Conservation (phyloP, 2,329 filamentous ascomycete species). For the Juglanconis oblonga region DNA sequence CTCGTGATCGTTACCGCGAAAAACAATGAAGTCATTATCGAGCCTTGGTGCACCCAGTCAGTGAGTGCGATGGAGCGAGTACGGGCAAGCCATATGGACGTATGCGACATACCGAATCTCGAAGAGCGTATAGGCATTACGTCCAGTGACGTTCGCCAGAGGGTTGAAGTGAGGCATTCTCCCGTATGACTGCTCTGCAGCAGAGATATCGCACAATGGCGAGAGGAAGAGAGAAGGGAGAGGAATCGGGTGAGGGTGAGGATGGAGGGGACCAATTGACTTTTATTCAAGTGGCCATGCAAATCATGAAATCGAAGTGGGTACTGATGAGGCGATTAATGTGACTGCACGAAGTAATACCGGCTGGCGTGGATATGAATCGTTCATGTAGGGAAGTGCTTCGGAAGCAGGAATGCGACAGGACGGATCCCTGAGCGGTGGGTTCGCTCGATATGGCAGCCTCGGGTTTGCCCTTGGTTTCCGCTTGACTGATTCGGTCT, state of each 20-base stretch:
- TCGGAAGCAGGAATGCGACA: constrained; percentile 13
- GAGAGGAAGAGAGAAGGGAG: constrained; percentile 3
- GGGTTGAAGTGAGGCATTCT: constrained; percentile 57
- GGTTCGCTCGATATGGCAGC: not conserved
- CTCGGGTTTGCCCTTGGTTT: not conserved
- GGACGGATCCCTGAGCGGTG: not conserved
- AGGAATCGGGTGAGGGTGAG: not conserved
- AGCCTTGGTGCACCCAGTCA: constrained; percentile 46
- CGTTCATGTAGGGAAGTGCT: constrained; percentile 3
- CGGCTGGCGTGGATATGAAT: constrained; percentile 14
- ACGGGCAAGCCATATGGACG: not conserved
- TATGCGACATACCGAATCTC: constrained; percentile 53
- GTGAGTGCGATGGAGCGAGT: not conserved
- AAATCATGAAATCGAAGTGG: constrained; percentile 16
- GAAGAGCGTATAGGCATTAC: constrained; percentile 52
- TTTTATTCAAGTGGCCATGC: constrained; percentile 18
- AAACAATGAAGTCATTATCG: constrained; percentile 75
- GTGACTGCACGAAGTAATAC: constrained; percentile 11
- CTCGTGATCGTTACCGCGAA: constrained; percentile 72
- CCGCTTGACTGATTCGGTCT: not conserved
- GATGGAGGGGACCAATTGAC: constrained; percentile 7
- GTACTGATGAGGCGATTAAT: constrained; percentile 11
- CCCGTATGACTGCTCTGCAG: constrained; percentile 4
- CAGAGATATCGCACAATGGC: not conserved
- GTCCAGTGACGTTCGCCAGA: constrained; percentile 50